Evolutionary conservation across 352 stramenopile genomes (phyloP).

Genomic region (Globisporangium cystogenes): DNA sequence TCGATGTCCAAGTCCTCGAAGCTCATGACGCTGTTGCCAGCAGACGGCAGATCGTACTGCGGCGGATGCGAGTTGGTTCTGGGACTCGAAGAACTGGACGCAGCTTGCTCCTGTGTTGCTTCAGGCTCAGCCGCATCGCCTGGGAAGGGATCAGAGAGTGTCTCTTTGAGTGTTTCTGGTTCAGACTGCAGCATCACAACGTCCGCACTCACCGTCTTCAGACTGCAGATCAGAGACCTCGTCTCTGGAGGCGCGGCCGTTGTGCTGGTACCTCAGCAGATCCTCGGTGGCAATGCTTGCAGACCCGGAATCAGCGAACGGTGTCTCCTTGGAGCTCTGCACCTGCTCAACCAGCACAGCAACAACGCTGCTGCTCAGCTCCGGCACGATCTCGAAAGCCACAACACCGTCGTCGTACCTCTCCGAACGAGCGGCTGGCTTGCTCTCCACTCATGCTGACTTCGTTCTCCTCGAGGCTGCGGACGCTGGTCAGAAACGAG

Average conservation of each 20-base stretch:
- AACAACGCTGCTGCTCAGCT: no score
- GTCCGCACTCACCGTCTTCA: no score
- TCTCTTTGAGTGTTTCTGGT: neutral
- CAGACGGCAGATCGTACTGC: neutral
- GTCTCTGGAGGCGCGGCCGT: no score
- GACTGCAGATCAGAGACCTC: no score
- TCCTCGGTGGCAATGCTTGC: no score
- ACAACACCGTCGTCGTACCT: conserved; percentile 3
- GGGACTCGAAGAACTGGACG: neutral
- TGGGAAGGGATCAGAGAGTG: neutral
- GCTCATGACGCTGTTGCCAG: conserved; percentile 17
- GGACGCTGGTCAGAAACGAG: conserved; percentile 35
- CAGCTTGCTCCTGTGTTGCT: neutral
- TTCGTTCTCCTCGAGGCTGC: conserved; percentile 26
- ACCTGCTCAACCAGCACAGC: no score
- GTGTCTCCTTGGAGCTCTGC: no score
- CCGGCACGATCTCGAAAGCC: neutral
- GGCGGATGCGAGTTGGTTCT: conserved; percentile 1
- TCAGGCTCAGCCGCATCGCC: neutral
- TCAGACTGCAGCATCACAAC: no score
- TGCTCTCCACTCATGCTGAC: neutral
- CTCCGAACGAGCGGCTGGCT: neutral
- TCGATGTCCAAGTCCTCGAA: conserved; percentile 63
- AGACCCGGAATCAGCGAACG: no score
- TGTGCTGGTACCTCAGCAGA: no score